A percentile compares a stretch with the other conserved stretches of the same genome.
These are phyloP conservation scores for Stramenopiles sp. DNA, from an alignment of 352 stramenopile genomes.

Conservation along the genomic window DNA sequence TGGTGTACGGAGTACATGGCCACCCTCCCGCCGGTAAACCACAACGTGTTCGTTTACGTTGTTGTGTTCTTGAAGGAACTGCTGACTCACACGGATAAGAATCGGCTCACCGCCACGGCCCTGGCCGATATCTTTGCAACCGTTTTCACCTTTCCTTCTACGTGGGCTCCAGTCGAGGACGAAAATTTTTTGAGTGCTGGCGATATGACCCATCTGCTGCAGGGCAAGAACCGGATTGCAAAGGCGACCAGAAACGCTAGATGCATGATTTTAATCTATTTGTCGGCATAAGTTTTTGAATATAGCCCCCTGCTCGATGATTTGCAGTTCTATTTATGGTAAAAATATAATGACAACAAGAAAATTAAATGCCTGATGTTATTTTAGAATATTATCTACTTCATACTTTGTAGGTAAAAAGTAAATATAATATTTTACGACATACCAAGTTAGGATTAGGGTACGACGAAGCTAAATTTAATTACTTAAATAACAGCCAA, in stretches of 20 bases:
- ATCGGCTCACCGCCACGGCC: neutral
- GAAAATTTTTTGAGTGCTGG: neutral
- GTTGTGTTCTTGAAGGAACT: constrained; percentile 85
- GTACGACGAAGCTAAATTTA: too few species aligned
- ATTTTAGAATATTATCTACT: too few species aligned
- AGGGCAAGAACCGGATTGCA: neutral
- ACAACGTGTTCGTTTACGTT: constrained; percentile 92
- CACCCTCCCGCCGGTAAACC: constrained; percentile 67
- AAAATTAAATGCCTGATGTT: neutral
- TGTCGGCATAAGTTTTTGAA: too few species aligned
- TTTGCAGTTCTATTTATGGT: neutral
- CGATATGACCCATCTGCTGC: neutral
- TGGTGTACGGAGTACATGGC: constrained; percentile 38
- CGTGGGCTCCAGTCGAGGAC: neutral
- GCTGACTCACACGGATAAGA: constrained; percentile 25
- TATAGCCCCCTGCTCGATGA: too few species aligned
- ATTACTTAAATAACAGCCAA: too few species aligned
- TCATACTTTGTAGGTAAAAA: too few species aligned
- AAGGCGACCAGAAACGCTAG: neutral
- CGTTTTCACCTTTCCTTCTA: neutral
- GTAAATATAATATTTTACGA: too few species aligned
- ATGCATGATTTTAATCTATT: too few species aligned
- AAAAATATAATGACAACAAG: neutral
- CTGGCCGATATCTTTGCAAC: neutral
- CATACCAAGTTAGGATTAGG: too few species aligned